Evolutionary conservation across 495 filamentous ascomycete genomes (phyloP).

Genomic region (Hypoxylon trugodes): DNA sequence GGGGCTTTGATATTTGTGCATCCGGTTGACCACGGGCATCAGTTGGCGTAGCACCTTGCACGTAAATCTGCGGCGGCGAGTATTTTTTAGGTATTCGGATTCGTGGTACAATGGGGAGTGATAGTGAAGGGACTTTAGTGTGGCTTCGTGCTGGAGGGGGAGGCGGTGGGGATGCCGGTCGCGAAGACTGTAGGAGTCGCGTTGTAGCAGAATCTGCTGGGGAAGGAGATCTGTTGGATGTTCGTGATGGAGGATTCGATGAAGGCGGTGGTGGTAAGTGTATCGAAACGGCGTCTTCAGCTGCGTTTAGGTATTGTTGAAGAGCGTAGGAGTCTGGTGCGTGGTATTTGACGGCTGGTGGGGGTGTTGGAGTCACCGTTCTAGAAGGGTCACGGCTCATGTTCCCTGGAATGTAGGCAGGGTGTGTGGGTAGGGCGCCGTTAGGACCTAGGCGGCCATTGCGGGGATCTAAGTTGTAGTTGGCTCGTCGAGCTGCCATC

Average conservation of each 20-base stretch:
- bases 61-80: constrained; percentile 33
- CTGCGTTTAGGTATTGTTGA: constrained; percentile 38
- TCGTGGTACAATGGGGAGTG: constrained; percentile 37
- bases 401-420: constrained; percentile 55
- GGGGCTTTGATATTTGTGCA: constrained; percentile 5
- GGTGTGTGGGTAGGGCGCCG: constrained; percentile 58
- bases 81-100: constrained; percentile 35
- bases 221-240: constrained; percentile 6
- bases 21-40: too few species aligned
- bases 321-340: constrained; percentile 39
- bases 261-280: constrained; percentile 10
- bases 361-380: constrained; percentile 26
- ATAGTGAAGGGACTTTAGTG: constrained; percentile 29
- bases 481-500: constrained; percentile 1
- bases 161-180: constrained; percentile 20
- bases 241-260: constrained; percentile 1
- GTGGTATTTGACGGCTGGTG: constrained; percentile 26
- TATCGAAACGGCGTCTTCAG: constrained; percentile 9
- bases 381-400: constrained; percentile 44
- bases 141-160: constrained; percentile 5
- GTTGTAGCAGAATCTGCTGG: constrained; percentile 10
- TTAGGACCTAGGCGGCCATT: too few species aligned
- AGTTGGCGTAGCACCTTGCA: constrained; percentile 29
- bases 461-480: constrained; percentile 23
- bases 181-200: background rate